Evolutionary conservation across 306 rosid genomes (phyloP), one percentile per base, ranked within the genome.

Genomic region (Mimosa pudica): DNA sequence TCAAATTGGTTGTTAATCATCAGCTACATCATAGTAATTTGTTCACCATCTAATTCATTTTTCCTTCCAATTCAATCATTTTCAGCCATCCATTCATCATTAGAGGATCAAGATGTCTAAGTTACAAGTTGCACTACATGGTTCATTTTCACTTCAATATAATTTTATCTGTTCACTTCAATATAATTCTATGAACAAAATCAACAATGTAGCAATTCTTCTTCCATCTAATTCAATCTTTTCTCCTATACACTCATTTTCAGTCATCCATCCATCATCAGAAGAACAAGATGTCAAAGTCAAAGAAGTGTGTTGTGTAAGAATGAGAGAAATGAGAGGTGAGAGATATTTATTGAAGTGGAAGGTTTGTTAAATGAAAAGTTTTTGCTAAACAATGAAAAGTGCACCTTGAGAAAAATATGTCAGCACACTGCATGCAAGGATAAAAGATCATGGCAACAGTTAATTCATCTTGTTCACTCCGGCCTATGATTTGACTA

Each of bases 401-500:
- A 63, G 64, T 13, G 17, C 65, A 85, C 98, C 98, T 94, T 86
- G 68, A 94, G 89, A 82, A 89, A 91, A 94, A 94, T 42, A 94
- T 87, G 85, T 94, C 98, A 58, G 98, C 97, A 82, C 98, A 94
- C 77, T 94, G 98, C 98, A 94, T 92, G 84, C 97, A 94, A 3
- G 97, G 98, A 84, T 94, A 94, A 80, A 94, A 58, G 82, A 94
- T 94, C 80, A 90, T 97, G 60, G 98, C 97, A 17, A 97, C 98
- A 46, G 92, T 83, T 83, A 94, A 83, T 71, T 92, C 97, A 0
- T 90, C 97, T 11, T 85, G 83, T 42, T 94, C 97, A 73, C 46
- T 85, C 55, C 93, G 86, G 18, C 98, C 98, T 97, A 94, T 94
- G 33, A 94, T 94, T 84, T 90, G 97, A 58, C 94, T 75, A 81